phyloP scores from a whole-genome alignment of 148 eudicot species.

The Vaccinium macrocarpon region DNA sequence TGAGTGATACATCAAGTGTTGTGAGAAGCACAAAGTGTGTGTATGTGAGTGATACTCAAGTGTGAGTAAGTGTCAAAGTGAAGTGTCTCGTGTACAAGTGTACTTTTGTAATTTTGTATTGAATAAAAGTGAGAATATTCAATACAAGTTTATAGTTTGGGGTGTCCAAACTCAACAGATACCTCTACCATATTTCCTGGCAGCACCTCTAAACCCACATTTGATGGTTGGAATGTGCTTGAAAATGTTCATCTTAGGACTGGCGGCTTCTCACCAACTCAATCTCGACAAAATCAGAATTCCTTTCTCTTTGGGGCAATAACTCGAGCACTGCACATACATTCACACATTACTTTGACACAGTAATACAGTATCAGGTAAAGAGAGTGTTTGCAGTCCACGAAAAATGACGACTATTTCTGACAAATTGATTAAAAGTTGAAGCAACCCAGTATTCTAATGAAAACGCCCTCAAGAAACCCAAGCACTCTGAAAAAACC shows the following conservation, averaged over 20 bases:
- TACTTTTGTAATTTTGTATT: too few species aligned
- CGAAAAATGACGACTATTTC: not conserved
- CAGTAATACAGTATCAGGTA: too few species aligned
- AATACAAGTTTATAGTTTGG: too few species aligned
- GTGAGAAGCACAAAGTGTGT: too few species aligned
- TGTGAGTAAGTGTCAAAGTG: too few species aligned
- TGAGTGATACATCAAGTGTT: too few species aligned
- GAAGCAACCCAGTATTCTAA: not conserved
- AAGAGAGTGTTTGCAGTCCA: not conserved
- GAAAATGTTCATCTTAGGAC: slow-evolving; percentile 45
- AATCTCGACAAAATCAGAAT: not conserved
- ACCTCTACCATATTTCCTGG: slow-evolving; percentile 42
- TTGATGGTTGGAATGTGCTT: slow-evolving; percentile 40
- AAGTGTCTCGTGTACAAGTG: too few species aligned
- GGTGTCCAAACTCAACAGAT: too few species aligned
- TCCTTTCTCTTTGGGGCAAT: not conserved
- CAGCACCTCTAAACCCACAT: slow-evolving; percentile 22
- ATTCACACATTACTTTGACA: not conserved
- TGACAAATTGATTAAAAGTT: not conserved
- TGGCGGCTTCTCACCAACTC: slow-evolving; percentile 10
- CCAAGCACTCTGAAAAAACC: too few species aligned
- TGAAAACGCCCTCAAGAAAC: too few species aligned
- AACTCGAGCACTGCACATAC: not conserved
- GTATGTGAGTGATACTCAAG: too few species aligned
- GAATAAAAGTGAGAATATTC: too few species aligned